These are phyloP conservation scores for Auxenochlorella pyrenoidosa DNA, from an alignment of 139 green algal genomes.

Conservation along the genomic window DNA sequence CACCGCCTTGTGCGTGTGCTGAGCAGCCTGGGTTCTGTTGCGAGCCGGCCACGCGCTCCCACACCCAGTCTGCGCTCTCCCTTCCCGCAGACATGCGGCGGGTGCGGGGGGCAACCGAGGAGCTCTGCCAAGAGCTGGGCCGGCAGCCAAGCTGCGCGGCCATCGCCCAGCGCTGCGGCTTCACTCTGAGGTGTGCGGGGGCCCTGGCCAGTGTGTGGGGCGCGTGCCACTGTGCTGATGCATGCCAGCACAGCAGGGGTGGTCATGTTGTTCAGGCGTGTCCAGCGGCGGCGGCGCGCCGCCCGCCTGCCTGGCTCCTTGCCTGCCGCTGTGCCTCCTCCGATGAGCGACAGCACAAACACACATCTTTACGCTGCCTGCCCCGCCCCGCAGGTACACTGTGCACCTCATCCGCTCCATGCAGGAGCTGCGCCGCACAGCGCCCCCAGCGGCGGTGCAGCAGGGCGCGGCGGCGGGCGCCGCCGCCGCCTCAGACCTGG, in stretches of 20 bases:
- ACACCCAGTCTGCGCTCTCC: neutral
- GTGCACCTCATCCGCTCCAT: neutral
- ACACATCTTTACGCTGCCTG: too few relatives aligned
- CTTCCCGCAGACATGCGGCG: constrained; percentile 3
- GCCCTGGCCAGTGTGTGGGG: neutral
- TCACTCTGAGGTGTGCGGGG: neutral
- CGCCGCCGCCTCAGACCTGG: neutral
- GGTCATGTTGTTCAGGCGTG: too few relatives aligned
- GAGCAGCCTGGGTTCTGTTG: neutral
- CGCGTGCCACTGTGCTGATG: neutral
- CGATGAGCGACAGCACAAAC: too few relatives aligned
- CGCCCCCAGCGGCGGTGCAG: neutral
- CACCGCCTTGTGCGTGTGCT: too few relatives aligned
- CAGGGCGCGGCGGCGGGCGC: neutral
- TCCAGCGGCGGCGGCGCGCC: too few relatives aligned
- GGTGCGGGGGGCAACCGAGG: neutral
- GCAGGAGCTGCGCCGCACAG: neutral
- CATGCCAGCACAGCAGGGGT: too few relatives aligned
- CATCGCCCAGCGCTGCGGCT: neutral
- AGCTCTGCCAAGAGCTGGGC: neutral
- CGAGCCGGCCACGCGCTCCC: too few relatives aligned
- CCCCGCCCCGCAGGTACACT: neutral
- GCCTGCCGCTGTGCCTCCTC: too few relatives aligned
- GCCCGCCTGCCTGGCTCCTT: too few relatives aligned
- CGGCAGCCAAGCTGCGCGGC: neutral